Percentiles rank a stretch among this genome's conserved stretches.
These are phyloP conservation scores for Nyctanthes arbortristis DNA, from an alignment of 257 asterid species.

Conservation along the genomic window DNA sequence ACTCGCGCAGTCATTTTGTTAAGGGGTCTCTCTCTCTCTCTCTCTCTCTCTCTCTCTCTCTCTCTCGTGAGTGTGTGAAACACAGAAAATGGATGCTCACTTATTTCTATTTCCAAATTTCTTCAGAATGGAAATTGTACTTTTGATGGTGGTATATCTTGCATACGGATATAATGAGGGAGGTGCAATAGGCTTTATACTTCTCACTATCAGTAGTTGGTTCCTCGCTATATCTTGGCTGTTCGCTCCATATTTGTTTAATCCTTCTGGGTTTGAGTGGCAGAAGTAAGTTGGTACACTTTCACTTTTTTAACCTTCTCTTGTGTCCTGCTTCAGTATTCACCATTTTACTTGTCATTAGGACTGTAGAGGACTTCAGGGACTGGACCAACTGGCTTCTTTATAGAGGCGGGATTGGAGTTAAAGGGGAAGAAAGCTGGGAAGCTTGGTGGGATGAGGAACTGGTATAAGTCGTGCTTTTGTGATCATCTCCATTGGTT, in stretches of 20 bases:
- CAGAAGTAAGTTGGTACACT: conserved; percentile 71
- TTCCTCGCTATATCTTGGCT: conserved; percentile 89
- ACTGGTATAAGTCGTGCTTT: conserved; percentile 56
- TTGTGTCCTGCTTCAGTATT: conserved; percentile 26
- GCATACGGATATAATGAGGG: conserved; percentile 77
- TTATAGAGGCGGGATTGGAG: conserved; percentile 99
- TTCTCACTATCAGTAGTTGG: conserved; percentile 96
- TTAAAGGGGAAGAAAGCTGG: conserved; percentile 99
- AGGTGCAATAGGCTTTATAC: conserved; percentile 75
- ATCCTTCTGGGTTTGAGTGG: conserved; percentile 99
- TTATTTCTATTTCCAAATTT: conserved; percentile 21
- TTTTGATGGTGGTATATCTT: conserved; percentile 80
- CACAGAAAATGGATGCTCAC: conserved; percentile 10
- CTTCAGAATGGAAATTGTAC: conserved; percentile 89
- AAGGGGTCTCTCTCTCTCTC: conserved; percentile 74
- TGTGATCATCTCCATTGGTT: conserved; percentile 13
- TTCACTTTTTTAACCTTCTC: conserved; percentile 10
- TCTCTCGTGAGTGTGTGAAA: neutral
- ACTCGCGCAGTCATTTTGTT: conserved; percentile 92
- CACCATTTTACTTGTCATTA: conserved; percentile 30
- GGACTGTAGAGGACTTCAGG: conserved; percentile 96
- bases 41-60: conserved; percentile 17
- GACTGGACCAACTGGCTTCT: conserved; percentile 99
- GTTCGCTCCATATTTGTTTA: conserved; percentile 93
- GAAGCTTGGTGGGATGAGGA: conserved; percentile 99